These are phyloP conservation scores for Mycena albidolilacea DNA, from an alignment of 768 basidiomycete genomes.

Conservation along the genomic window DNA sequence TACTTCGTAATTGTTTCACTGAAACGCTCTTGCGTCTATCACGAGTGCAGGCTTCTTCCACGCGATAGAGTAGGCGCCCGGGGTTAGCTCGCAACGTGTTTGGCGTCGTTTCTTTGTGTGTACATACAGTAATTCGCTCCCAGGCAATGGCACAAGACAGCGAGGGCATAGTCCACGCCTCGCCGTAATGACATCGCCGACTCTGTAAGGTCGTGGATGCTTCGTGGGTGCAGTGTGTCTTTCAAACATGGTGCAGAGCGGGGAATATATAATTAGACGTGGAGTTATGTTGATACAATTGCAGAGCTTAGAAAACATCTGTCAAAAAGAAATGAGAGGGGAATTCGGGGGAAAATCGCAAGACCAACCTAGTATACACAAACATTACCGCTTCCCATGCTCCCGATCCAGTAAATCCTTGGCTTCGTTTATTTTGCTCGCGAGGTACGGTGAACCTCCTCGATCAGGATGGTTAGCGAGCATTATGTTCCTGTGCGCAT, in stretches of 20 bases:
- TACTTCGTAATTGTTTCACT: neutral
- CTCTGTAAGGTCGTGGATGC: neutral
- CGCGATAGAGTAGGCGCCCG: neutral
- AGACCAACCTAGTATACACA: constrained; percentile 37
- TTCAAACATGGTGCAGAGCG: neutral
- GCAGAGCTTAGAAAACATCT: constrained; percentile 12
- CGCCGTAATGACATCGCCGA: too few species aligned
- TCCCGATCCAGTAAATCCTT: constrained; percentile 92
- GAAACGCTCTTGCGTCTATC: neutral
- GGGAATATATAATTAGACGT: constrained; percentile 24
- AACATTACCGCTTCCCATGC: constrained; percentile 61
- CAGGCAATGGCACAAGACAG: neutral
- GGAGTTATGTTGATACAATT: constrained; percentile 31
- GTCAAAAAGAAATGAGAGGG: neutral
- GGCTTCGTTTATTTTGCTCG: constrained; percentile 99
- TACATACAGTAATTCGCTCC: neutral
- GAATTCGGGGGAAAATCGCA: neutral
- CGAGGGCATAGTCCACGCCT: too few species aligned
- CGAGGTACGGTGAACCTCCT: constrained; percentile 97
- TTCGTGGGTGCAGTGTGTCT: neutral
- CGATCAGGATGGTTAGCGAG: constrained; percentile 98
- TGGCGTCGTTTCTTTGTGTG: neutral
- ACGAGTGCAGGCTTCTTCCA: neutral
- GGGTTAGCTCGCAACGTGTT: neutral
- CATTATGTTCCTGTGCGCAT: constrained; percentile 98